Percentiles rank a stretch among this genome's conserved stretches.
phyloP scores from a whole-genome alignment of 1,284 basidiomycete species.

The Ustilago bromivora region DNA sequence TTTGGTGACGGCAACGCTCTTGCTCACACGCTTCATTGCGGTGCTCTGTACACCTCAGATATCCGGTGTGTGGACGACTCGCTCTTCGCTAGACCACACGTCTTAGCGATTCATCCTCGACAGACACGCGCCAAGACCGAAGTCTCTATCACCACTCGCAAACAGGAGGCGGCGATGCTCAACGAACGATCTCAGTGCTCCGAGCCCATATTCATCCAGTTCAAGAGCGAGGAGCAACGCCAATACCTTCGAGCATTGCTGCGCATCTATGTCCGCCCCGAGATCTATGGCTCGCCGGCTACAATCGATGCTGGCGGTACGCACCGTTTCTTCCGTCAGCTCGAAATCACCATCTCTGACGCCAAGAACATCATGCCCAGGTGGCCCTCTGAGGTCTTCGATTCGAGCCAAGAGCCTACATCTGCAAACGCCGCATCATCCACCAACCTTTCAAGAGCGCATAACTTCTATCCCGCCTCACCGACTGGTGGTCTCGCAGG shows the following conservation, averaged over 20 bases:
- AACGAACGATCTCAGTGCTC: slow-evolving; percentile 17
- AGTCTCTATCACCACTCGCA: slow-evolving; percentile 32
- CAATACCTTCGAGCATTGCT: slow-evolving; percentile 47
- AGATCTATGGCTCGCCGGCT: slow-evolving; percentile 49
- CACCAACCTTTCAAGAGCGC: slow-evolving; percentile 2
- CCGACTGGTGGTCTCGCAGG: slow-evolving; percentile 9
- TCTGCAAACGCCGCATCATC: slow-evolving; percentile 3
- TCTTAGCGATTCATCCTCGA: slow-evolving; percentile 55
- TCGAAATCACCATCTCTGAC: slow-evolving; percentile 59
- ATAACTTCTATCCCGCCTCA: slow-evolving; percentile 12
- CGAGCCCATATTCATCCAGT: slow-evolving; percentile 57
- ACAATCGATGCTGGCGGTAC: slow-evolving; percentile 37
- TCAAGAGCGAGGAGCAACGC: slow-evolving; percentile 41
- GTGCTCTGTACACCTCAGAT: slow-evolving; percentile 46
- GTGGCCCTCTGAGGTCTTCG: slow-evolving; percentile 31
- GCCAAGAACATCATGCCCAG: slow-evolving; percentile 52
- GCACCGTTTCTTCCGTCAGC: slow-evolving; percentile 54
- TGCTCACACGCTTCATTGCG: slow-evolving; percentile 49
- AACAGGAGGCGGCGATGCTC: slow-evolving; percentile 23
- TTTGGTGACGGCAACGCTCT: slow-evolving; percentile 54
- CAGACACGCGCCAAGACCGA: slow-evolving; percentile 12
- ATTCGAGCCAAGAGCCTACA: slow-evolving; percentile 8
- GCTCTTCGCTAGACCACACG: slow-evolving; percentile 48
- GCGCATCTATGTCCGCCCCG: slow-evolving; percentile 46
- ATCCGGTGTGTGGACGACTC: slow-evolving; percentile 57